Conservation (phyloP, 2,329 filamentous ascomycete genomes). For the Aspergillus texensis region DNA sequence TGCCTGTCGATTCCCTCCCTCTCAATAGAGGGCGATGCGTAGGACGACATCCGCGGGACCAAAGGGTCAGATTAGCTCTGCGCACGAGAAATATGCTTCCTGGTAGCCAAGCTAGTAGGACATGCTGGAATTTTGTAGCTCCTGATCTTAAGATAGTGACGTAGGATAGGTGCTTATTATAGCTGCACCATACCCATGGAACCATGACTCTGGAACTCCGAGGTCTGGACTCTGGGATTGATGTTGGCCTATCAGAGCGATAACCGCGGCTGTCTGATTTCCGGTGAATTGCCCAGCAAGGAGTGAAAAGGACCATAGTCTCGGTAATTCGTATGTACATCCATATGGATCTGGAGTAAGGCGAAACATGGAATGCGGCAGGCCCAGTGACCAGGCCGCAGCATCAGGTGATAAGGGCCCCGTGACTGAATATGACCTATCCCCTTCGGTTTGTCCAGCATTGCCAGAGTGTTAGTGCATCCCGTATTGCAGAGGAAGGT, state of each 20-base stretch:
- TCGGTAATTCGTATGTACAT: neutral
- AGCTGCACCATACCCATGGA: neutral
- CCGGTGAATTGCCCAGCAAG: neutral
- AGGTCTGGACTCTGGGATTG: neutral
- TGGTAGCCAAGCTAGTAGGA: neutral
- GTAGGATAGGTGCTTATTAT: neutral
- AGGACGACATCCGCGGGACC: neutral
- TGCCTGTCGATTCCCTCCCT: neutral
- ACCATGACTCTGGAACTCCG: neutral
- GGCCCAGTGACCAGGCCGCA: neutral
- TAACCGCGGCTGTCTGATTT: neutral
- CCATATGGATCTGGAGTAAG: neutral
- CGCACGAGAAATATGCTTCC: neutral
- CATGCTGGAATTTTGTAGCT: neutral
- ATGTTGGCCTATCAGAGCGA: neutral
- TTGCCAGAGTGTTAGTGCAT: neutral
- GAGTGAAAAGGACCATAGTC: neutral
- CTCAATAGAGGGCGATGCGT: neutral
- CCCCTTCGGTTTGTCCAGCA: neutral
- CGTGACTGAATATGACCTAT: constrained; percentile 12
- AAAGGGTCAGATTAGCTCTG: neutral
- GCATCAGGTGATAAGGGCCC: constrained; percentile 18
- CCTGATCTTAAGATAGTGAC: neutral
- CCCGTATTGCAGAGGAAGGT: neutral
- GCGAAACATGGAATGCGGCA: neutral